These are phyloP conservation scores for Ophiocordyceps sinensis DNA, from an alignment of 2,329 filamentous ascomycete species.

Conservation along the genomic window DNA sequence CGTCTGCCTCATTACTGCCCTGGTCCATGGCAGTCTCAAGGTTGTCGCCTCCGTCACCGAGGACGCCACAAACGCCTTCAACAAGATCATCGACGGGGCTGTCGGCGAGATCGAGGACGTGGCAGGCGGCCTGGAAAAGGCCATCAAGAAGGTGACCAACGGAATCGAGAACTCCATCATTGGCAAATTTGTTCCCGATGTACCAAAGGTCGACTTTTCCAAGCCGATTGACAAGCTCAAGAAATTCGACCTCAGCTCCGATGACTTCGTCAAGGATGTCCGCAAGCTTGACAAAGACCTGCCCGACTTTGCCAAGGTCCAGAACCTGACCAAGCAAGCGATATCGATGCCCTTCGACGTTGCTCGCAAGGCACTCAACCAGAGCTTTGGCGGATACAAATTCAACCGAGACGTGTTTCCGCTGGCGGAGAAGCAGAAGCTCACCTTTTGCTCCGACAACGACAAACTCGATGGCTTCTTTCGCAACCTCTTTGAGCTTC, in stretches of 20 bases:
- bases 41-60: conserved; percentile 42
- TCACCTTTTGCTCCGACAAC: conserved; percentile 83
- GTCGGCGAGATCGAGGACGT: conserved; percentile 43
- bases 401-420: conserved; percentile 72
- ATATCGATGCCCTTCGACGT: conserved; percentile 71
- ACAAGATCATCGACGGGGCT: conserved; percentile 38
- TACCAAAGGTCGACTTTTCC: conserved; percentile 48
- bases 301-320: conserved; percentile 69
- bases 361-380: conserved; percentile 58
- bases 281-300: conserved; percentile 62
- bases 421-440: conserved; percentile 64
- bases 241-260: conserved; percentile 51
- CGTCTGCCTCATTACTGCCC: conserved; percentile 73
- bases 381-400: conserved; percentile 55
- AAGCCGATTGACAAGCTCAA: conserved; percentile 51
- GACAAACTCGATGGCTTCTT: conserved; percentile 77
- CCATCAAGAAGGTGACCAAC: conserved; percentile 33
- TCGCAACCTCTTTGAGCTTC: conserved; percentile 49
- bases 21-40: conserved; percentile 65
- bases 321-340: conserved; percentile 63
- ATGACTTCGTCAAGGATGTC: conserved; percentile 53
- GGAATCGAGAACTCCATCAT: conserved; percentile 30
- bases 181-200: conserved; percentile 29
- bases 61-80: conserved; percentile 34
- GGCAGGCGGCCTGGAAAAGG: conserved; percentile 30